phyloP scores from a whole-genome alignment of 352 stramenopile species.

The Phytopythium boreale region DNA sequence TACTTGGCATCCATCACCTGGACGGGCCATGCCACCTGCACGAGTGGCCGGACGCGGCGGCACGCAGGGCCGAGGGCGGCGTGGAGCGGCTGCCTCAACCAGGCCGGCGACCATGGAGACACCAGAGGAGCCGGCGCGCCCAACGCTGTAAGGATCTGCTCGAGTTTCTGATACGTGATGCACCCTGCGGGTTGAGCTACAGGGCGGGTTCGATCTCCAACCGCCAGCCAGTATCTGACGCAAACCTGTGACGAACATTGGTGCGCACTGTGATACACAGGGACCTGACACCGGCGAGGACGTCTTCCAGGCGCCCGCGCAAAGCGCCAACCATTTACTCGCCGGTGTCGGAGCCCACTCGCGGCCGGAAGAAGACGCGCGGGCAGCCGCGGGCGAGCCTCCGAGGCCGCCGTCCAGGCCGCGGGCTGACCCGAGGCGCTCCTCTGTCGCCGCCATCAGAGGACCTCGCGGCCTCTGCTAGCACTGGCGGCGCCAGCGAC shows the following conservation, averaged over 20 bases:
- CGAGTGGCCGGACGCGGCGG: too few relatives aligned
- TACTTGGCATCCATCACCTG: too few relatives aligned
- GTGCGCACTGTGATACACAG: not conserved
- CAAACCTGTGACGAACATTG: not conserved
- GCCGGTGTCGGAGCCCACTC: constrained; percentile 6
- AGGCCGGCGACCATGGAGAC: not conserved
- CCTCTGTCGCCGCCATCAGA: not conserved
- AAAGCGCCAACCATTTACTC: constrained; percentile 20
- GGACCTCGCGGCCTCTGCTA: not conserved
- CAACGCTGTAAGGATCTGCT: not conserved
- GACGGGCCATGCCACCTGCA: too few relatives aligned
- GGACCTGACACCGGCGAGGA: not conserved
- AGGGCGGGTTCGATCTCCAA: not conserved
- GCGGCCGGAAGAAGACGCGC: constrained; percentile 2
- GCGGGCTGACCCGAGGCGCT: not conserved
- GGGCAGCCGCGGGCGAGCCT: not conserved
- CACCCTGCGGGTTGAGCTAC: not conserved
- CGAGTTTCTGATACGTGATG: not conserved
- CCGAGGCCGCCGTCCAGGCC: not conserved
- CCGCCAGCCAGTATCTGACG: too few relatives aligned
- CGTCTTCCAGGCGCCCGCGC: constrained; percentile 1
- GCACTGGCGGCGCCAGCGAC: constrained; percentile 3
- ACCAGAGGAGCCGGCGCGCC: not conserved
- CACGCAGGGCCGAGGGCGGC: not conserved
- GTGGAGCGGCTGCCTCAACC: not conserved